These are phyloP conservation scores for Cytidiella melzeri DNA, from an alignment of 768 basidiomycete species.

Conservation along the genomic window DNA sequence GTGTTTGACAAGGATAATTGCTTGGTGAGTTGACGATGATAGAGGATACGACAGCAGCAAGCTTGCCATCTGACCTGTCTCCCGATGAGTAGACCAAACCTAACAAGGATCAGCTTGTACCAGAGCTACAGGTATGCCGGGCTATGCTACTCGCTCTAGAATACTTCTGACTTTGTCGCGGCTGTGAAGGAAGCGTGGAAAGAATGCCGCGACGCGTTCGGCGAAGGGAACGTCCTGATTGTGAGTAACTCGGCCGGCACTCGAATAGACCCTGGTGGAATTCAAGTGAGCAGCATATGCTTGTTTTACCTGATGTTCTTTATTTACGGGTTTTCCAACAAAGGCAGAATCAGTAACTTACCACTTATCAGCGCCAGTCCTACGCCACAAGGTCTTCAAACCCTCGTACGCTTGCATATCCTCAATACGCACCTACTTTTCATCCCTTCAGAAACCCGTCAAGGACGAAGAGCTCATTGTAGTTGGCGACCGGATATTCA, in stretches of 20 bases:
- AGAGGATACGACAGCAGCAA: too few species aligned
- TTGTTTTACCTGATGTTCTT: not conserved
- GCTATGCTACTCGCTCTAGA: not conserved
- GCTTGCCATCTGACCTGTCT: too few species aligned
- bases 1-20: constrained; percentile 99
- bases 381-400: constrained; percentile 71
- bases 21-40: constrained; percentile 51
- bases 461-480: constrained; percentile 63
- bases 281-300: constrained; percentile 55
- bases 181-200: constrained; percentile 61
- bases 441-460: constrained; percentile 48
- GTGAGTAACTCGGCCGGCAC: constrained; percentile 96
- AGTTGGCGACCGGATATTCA: constrained; percentile 90
- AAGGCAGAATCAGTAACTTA: constrained; percentile 87
- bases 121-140: constrained; percentile 59
- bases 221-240: constrained; percentile 73
- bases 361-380: constrained; percentile 74
- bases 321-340: constrained; percentile 2
- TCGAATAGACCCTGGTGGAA: constrained; percentile 62
- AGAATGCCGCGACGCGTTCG: constrained; percentile 66
- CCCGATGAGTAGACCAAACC: constrained; percentile 64
- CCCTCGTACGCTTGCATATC: constrained; percentile 74
- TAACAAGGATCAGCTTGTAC: constrained; percentile 66
- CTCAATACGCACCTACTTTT: constrained; percentile 72
- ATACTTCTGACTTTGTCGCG: not conserved